Conservation (phyloP, 1,139 yeast genomes). For the Sugiyamaella sp. region DNA sequence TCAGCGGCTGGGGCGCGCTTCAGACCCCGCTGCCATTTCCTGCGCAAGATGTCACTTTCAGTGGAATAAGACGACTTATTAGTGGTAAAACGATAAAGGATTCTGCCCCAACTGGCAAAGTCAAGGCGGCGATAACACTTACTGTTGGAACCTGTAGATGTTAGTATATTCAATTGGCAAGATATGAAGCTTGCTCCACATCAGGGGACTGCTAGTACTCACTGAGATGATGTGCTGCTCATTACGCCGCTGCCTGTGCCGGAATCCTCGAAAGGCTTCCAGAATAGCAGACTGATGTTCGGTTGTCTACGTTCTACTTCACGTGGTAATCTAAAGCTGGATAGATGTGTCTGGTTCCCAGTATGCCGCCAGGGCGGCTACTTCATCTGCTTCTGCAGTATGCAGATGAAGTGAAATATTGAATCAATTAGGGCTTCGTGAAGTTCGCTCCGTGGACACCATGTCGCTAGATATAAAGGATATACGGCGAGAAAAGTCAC, state of each 20-base stretch:
- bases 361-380: background rate
- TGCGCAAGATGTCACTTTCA: background rate
- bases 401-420: conserved; percentile 3
- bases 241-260: background rate
- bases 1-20: background rate
- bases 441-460: background rate
- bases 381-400: background rate
- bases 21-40: background rate
- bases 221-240: conserved; percentile 38
- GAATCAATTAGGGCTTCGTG: no score
- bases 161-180: conserved; percentile 8
- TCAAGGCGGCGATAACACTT: conserved; percentile 13
- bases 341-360: background rate
- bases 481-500: conserved; percentile 45
- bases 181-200: no score
- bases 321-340: conserved; percentile 7
- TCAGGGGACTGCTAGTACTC: conserved; percentile 24
- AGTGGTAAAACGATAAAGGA: no score
- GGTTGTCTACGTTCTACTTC: background rate
- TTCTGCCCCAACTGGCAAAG: background rate
- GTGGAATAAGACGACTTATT: no score
- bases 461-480: conserved; percentile 29
- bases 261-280: background rate
- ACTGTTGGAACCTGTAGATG: conserved; percentile 35
- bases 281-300: background rate